phyloP scores from a whole-genome alignment of 371 early-diverging fungal genomes.

The Rhizopus sp. region DNA sequence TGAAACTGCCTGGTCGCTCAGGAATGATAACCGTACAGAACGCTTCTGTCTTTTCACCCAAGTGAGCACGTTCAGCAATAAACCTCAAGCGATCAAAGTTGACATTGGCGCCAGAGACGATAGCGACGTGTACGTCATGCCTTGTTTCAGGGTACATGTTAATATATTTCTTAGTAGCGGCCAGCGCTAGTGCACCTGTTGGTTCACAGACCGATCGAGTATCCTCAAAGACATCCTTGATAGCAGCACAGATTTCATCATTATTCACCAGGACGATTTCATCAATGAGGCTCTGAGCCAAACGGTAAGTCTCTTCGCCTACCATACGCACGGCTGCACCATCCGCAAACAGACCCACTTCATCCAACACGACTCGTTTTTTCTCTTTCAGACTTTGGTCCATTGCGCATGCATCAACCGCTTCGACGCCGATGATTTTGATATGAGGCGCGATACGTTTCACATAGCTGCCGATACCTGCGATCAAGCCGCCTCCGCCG shows the following conservation, averaged over 20 bases:
- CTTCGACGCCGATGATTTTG: slow-evolving; percentile 90
- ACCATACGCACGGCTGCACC: slow-evolving; percentile 94
- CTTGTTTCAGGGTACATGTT: slow-evolving; percentile 38
- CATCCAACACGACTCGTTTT: slow-evolving; percentile 63
- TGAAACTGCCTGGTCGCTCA: slow-evolving; percentile 87
- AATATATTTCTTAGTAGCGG: slow-evolving; percentile 87
- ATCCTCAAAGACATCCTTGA: slow-evolving; percentile 97
- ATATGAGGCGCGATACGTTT: slow-evolving; percentile 87
- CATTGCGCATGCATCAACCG: slow-evolving; percentile 92
- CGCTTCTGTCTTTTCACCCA: slow-evolving; percentile 90
- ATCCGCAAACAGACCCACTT: slow-evolving; percentile 96
- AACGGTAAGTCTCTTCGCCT: slow-evolving; percentile 84
- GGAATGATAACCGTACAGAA: slow-evolving; percentile 91
- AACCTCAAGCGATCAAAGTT: slow-evolving; percentile 96
- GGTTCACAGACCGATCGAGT: slow-evolving; percentile 94
- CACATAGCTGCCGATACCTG: slow-evolving; percentile 90
- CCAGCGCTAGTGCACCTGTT: slow-evolving; percentile 89
- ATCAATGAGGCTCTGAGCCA: slow-evolving; percentile 70
- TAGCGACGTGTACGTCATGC: slow-evolving; percentile 68
- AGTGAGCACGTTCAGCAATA: slow-evolving; percentile 91
- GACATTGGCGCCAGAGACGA: slow-evolving; percentile 95
- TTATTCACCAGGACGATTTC: slow-evolving; percentile 89
- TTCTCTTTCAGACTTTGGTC: slow-evolving; percentile 68
- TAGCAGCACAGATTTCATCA: slow-evolving; percentile 97
- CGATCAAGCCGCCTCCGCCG: slow-evolving; percentile 95